These are phyloP conservation scores for Plasmodium gonderi DNA, from an alignment of 169 alveolate species.

Conservation along the genomic window DNA sequence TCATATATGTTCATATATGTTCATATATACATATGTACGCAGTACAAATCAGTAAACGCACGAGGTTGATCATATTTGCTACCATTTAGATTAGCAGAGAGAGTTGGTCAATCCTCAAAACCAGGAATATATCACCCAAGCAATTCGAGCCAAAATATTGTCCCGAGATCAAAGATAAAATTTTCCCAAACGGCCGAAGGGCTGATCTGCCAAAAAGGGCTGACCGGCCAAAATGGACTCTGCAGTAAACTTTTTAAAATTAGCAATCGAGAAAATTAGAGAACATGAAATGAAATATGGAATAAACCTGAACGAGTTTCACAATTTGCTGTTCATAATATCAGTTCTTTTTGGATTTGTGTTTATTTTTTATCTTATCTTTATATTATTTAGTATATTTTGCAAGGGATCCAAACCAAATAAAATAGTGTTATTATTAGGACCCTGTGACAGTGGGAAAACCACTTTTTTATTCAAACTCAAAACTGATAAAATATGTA, in stretches of 20 bases:
- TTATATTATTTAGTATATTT: conserved; percentile 38
- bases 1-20: too few relatives aligned
- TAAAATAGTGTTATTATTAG: conserved; percentile 39
- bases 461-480: conserved; percentile 49
- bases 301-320: conserved; percentile 59
- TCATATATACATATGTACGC: too few relatives aligned
- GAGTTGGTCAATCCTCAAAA: too few relatives aligned
- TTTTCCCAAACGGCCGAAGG: too few relatives aligned
- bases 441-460: conserved; percentile 73
- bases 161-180: too few relatives aligned
- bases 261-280: not conserved
- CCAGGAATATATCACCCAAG: too few relatives aligned
- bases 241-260: not conserved
- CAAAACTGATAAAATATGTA: conserved; percentile 50
- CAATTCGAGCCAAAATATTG: too few relatives aligned
- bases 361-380: conserved; percentile 29
- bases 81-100: not conserved
- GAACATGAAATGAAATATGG: conserved; percentile 26
- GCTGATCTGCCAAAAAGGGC: too few relatives aligned
- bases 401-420: conserved; percentile 19
- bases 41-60: too few relatives aligned
- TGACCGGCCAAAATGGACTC: conserved; percentile 22
- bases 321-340: conserved; percentile 35
- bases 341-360: conserved; percentile 18
- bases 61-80: too few relatives aligned